Conservation (phyloP, 108 stramenopile species). For the Discostella pseudostelligera region DNA sequence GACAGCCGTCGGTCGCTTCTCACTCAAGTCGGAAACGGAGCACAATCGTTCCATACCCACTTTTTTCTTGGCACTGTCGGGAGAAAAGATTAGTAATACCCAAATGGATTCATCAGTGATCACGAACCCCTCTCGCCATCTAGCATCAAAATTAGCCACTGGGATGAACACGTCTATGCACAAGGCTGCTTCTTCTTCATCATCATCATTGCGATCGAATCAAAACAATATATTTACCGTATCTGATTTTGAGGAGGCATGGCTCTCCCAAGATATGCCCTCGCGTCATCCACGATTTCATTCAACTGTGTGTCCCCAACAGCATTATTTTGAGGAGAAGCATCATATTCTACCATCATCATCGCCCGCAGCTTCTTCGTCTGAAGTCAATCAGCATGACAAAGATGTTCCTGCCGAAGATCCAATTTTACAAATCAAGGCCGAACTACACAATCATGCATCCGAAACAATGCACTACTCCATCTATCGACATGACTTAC, state of each 20-base stretch:
- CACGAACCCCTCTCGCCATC: no score
- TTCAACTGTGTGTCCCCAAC: constrained; percentile 24
- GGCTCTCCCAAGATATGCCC: constrained; percentile 51
- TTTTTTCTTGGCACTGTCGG: constrained; percentile 68
- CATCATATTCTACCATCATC: constrained; percentile 26
- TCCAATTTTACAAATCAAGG: constrained; percentile 23
- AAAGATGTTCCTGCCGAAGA: constrained; percentile 16
- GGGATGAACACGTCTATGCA: no score
- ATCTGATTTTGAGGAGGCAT: constrained; percentile 58
- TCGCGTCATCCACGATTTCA: constrained; percentile 70
- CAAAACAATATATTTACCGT: constrained; percentile 37
- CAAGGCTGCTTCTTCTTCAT: no score
- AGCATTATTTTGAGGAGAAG: constrained; percentile 49
- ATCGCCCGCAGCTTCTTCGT: no score
- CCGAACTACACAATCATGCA: constrained; percentile 51
- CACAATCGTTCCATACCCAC: constrained; percentile 70
- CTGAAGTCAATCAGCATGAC: no score
- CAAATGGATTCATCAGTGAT: not conserved
- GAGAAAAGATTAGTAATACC: constrained; percentile 24
- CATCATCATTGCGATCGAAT: not conserved
- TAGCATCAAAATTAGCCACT: no score
- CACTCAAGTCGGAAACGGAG: constrained; percentile 61
- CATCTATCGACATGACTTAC: constrained; percentile 64
- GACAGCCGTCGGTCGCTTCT: constrained; percentile 84
- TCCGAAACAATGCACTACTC: constrained; percentile 55